These are phyloP conservation scores for Agrocybe chaxingu DNA, from an alignment of 768 basidiomycete genomes.

Conservation along the genomic window DNA sequence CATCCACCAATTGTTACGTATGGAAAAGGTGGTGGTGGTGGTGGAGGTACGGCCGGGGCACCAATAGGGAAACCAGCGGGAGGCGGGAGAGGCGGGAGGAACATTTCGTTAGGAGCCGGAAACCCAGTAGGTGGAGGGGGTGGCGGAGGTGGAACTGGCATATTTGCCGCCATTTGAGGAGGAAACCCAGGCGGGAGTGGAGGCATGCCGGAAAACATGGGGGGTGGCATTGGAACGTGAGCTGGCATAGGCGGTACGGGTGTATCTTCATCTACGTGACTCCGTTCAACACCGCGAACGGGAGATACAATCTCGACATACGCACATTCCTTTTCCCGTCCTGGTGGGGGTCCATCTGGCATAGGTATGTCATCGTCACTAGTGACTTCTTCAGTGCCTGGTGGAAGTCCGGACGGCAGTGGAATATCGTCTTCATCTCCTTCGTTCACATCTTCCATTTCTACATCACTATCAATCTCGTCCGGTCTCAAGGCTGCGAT, in stretches of 20 bases:
- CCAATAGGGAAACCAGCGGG: conserved; percentile 15
- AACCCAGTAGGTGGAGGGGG: conserved; percentile 21
- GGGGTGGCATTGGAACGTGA: conserved; percentile 17
- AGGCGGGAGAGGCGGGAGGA: conserved; percentile 26
- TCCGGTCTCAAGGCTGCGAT: conserved; percentile 54
- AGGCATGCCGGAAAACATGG: conserved; percentile 21
- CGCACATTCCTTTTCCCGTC: conserved; percentile 19
- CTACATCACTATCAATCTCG: conserved; percentile 64
- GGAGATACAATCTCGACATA: neutral
- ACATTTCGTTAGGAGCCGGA: conserved; percentile 4
- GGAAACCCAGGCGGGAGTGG: conserved; percentile 27
- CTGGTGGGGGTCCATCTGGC: conserved; percentile 79
- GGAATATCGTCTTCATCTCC: conserved; percentile 57
- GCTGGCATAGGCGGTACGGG: conserved; percentile 9
- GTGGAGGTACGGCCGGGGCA: neutral
- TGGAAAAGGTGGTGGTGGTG: conserved; percentile 10
- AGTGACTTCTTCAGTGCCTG: conserved; percentile 45
- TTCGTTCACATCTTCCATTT: conserved; percentile 35
- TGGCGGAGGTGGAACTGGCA: conserved; percentile 22
- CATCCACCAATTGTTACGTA: neutral
- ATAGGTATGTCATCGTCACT: conserved; percentile 86
- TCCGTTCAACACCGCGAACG: neutral
- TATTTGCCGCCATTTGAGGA: conserved; percentile 11
- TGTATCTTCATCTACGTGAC: conserved; percentile 2
- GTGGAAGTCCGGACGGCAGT: conserved; percentile 66